A percentile compares a stretch with the other conserved stretches of the same genome.
These are phyloP conservation scores for Solanum phureja DNA, from an alignment of 257 asterid species.

Conservation along the genomic window DNA sequence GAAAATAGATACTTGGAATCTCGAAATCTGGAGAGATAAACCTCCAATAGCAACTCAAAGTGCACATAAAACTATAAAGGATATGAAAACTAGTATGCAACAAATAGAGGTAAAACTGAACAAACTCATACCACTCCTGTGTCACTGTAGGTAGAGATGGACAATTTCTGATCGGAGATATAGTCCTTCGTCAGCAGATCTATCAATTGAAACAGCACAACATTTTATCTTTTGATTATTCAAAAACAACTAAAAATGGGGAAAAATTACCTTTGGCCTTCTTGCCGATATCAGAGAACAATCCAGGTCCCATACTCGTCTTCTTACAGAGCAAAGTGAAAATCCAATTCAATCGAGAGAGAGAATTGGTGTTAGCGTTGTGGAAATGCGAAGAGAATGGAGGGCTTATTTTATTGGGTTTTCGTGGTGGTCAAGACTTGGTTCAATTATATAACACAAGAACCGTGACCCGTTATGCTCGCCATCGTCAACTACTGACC, in stretches of 20 bases:
- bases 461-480: background rate
- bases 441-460: background rate
- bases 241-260: background rate
- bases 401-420: background rate
- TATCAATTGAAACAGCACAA: background rate
- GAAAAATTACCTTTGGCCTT: constrained; percentile 68
- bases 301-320: constrained; percentile 86
- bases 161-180: constrained; percentile 77
- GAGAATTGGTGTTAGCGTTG: background rate
- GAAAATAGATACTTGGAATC: background rate
- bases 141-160: constrained; percentile 61
- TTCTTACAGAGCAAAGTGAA: background rate
- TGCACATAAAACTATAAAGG: background rate
- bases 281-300: constrained; percentile 87
- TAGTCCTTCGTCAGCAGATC: constrained; percentile 92
- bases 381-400: background rate
- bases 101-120: background rate
- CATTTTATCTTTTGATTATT: background rate
- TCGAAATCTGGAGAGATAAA: background rate
- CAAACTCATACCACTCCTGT: constrained; percentile 62
- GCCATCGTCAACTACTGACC: background rate
- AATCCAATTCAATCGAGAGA: background rate
- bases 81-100: background rate
- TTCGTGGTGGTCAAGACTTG: background rate
- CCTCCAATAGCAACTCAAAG: background rate